Evolutionary conservation across 192 early-diverging fungal species (phyloP).

Genomic region (Backusella westeae): DNA sequence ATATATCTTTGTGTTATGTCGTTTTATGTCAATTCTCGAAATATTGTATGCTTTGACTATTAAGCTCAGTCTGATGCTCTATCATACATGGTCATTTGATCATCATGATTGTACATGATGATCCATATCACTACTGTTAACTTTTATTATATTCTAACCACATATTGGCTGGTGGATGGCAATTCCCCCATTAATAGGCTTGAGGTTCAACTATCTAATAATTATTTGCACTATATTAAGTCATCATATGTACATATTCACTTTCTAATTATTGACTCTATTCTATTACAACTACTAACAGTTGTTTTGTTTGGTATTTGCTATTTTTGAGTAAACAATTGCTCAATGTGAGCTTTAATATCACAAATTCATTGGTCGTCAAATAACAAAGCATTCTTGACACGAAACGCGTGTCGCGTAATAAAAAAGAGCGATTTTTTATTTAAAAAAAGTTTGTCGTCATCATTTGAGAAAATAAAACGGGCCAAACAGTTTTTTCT

Average conservation of each 20-base stretch:
- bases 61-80: neutral
- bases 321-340: neutral
- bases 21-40: neutral
- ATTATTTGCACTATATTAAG: neutral
- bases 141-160: neutral
- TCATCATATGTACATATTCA: too few species aligned
- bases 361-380: neutral
- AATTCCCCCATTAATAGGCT: neutral
- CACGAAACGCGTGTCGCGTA: constrained; percentile 4
- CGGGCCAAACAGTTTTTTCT: neutral
- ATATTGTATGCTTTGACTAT: neutral
- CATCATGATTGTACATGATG: neutral
- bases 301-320: neutral
- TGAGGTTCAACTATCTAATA: neutral
- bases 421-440: neutral
- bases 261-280: neutral
- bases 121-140: neutral
- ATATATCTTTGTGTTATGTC: neutral
- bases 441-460: neutral
- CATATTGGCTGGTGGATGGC: neutral
- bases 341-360: neutral
- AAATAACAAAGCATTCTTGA: neutral
- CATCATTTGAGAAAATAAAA: neutral
- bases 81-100: neutral
- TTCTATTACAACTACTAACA: neutral